Percentiles rank a stretch among this genome's conserved stretches.
phyloP scores from a whole-genome alignment of 31 red algal genomes.

The Odonthalia washingtoniensis region DNA sequence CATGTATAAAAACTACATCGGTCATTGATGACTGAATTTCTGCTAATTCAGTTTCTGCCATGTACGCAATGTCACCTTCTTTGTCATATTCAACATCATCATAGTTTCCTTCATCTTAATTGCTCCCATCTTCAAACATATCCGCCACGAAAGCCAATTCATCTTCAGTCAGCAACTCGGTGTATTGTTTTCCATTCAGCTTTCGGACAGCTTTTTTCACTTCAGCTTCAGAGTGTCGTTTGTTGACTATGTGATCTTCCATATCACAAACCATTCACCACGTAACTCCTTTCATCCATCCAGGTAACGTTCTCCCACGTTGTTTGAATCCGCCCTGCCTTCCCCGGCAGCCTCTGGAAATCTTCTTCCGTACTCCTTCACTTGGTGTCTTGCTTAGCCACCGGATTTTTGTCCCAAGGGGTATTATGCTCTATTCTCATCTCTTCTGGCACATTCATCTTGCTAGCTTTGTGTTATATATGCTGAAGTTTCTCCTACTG shows the following conservation, averaged over 20 bases:
- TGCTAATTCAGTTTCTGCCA: background rate
- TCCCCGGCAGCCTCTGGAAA: background rate
- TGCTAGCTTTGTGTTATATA: background rate
- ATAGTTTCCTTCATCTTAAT: background rate
- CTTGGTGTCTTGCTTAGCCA: constrained; percentile 2
- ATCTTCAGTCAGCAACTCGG: constrained; percentile 4
- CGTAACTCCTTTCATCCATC: constrained; percentile 24
- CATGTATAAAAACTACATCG: background rate
- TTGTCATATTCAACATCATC: constrained; percentile 1
- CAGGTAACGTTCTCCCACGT: background rate
- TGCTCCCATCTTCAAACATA: background rate
- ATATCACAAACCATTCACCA: constrained; percentile 25
- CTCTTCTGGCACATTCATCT: background rate
- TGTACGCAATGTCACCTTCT: background rate
- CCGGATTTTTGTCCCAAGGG: constrained; percentile 23
- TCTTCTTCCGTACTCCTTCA: background rate
- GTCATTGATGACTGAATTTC: background rate
- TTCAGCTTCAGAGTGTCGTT: constrained; percentile 27
- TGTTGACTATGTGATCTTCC: background rate
- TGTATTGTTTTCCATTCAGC: background rate
- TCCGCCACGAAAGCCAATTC: too few species aligned
- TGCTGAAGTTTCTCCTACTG: background rate
- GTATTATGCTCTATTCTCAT: too few species aligned
- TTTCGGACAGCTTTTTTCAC: background rate
- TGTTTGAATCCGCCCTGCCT: background rate